These are phyloP conservation scores for Microcera coccophila DNA, from an alignment of 2,329 filamentous ascomycete species.

Conservation along the genomic window DNA sequence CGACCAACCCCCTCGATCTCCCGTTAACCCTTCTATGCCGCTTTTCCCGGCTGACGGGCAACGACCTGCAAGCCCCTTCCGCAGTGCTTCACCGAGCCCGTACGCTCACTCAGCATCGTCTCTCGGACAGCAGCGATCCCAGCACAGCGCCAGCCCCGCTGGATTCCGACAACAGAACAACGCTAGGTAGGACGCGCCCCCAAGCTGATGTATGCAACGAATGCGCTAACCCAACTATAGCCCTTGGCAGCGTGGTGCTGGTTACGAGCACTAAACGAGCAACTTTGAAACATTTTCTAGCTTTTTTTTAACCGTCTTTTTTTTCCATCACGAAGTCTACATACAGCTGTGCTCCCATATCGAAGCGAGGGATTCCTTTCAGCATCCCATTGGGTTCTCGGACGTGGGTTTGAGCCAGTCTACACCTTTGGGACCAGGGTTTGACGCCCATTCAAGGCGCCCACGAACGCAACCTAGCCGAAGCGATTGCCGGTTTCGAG, in stretches of 20 bases:
- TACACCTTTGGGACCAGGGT: constrained; percentile 3
- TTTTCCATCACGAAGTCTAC: constrained; percentile 11
- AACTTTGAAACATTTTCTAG: constrained; percentile 8
- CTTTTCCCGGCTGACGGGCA: constrained; percentile 39
- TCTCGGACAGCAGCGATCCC: constrained; percentile 30
- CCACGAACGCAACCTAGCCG: constrained; percentile 2
- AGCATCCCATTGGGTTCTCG: constrained; percentile 3
- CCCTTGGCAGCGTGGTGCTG: constrained; percentile 45
- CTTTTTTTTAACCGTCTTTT: not conserved
- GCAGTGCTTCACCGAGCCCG: constrained; percentile 34
- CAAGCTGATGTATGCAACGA: constrained; percentile 14
- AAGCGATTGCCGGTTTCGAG: constrained; percentile 8
- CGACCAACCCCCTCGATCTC: constrained; percentile 33
- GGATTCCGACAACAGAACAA: constrained; percentile 37
- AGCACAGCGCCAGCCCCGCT: constrained; percentile 33
- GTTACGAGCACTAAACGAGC: constrained; percentile 37
- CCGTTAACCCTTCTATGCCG: constrained; percentile 41
- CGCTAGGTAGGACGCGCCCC: constrained; percentile 31
- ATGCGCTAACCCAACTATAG: no score
- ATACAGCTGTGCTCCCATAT: constrained; percentile 4
- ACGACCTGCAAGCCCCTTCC: constrained; percentile 35
- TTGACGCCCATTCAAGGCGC: constrained; percentile 7
- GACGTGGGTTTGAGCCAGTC: constrained; percentile 7
- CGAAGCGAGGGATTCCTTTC: not conserved
- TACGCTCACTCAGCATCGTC: constrained; percentile 31